Evolutionary conservation across 805 yeast genomes (phyloP), one percentile per base, ranked within the genome.

Genomic region (Starmerella vitae): DNA sequence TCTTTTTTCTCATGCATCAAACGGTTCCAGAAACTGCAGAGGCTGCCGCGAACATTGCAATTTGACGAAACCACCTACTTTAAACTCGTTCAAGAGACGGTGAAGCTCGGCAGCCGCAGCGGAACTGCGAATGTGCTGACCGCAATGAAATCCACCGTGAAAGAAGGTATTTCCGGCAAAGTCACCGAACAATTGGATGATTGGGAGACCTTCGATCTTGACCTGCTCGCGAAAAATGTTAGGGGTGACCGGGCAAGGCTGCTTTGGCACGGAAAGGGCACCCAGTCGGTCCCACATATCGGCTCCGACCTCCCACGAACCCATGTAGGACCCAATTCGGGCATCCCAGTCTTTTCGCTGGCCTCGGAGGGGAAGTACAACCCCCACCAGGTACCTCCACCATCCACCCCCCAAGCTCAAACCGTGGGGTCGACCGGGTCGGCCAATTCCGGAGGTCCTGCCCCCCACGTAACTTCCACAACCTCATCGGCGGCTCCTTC

Each of bases 1-100:
- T 69, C 68, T 35, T 79, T 88, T 50, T 68, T 74, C 59, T 57
- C 68, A 2, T 71, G 84, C 5, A 68, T 91, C 20, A 72, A 74
- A 2, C 77, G 73, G 43, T 88, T 86, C 56, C 96, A 91, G 57
- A 81, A 74, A 53, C 79, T 76, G 43, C 65, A 67, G 46, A 68
- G 70, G 45, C 52, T 78, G 6, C 67, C 68, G 3, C 63, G 65
- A 42, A 68, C 69, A 19, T 56, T 72, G 43, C 67, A 66, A 44
- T 61, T 80, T 25, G 85, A 79, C 56, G 62, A 68, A 20, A 63
- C 62, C 36, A 78, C 88, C 0, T 58, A 68, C 35, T 65, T 65
- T 35, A 65, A 66, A 38, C 57, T 75, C 3, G 62, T 68, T 43
- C 61, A 60, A 37, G 64, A 68, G 3, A 67, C 76, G 4, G 65